A percentile compares a stretch with the other conserved stretches of the same genome.
phyloP scores from a whole-genome alignment of 129 eudicot species.

The Tanacetum coccineum region DNA sequence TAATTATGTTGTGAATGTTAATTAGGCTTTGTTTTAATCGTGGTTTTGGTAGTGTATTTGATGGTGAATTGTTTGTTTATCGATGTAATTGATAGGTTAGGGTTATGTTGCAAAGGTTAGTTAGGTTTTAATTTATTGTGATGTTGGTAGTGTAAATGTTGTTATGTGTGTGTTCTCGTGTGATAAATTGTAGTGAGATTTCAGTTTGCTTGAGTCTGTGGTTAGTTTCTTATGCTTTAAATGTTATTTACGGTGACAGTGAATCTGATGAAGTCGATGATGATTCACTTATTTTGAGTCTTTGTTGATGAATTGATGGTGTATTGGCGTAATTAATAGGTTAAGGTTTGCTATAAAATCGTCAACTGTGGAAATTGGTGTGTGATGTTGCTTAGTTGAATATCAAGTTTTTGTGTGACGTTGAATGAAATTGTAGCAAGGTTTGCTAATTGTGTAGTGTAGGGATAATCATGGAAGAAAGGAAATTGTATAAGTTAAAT shows the following conservation, averaged over 20 bases:
- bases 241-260: too few relatives aligned
- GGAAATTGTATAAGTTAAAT: too few relatives aligned
- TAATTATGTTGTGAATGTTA: neutral
- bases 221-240: too few relatives aligned
- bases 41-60: neutral
- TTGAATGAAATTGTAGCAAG: neutral
- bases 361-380: neutral
- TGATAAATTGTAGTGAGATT: neutral
- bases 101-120: too few relatives aligned
- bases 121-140: too few relatives aligned
- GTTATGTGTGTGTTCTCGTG: too few relatives aligned
- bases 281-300: too few relatives aligned
- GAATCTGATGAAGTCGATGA: too few relatives aligned
- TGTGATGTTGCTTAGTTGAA: neutral
- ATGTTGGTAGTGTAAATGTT: too few relatives aligned
- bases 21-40: slow-evolving; percentile 7
- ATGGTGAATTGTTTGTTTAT: too few relatives aligned
- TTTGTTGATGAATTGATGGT: slow-evolving; percentile 4
- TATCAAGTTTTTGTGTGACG: neutral
- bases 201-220: neutral
- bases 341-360: neutral
- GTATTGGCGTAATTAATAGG: neutral
- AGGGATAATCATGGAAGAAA: too few relatives aligned
- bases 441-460: neutral
- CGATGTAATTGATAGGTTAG: too few relatives aligned